Base-by-base conservation (phyloP, 441 rosid species). In the Geranium incanum region DNA sequence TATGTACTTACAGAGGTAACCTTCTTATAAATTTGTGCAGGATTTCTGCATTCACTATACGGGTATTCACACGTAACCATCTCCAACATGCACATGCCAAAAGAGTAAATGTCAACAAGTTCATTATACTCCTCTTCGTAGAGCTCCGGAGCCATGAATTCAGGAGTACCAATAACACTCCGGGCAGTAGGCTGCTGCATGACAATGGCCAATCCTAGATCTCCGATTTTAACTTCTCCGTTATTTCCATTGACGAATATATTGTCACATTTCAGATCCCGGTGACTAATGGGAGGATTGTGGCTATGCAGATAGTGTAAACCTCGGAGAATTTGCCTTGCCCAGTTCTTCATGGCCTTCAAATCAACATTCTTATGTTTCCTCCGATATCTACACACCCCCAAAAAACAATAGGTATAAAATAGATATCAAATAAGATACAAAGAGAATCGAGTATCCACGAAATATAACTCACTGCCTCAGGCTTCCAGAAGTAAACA, bases 111-210 rank as follows among this genome's bases (percentile, higher is more conserved):
- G 80, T 91, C 95, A 0, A 89, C 91, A 15, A 89, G 95, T 69
- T 91, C 95, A 73, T 84, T 87, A 81, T 91, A 91, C 65, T 87
- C 93, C 78, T 89, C 97, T 41, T 91, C 95, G 70, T 91, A 91
- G 6, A 91, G 87, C 82, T 91, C 97, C 0, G 97, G 97, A 37
- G 97, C 97, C 97, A 91, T 91, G 84, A 89, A 91, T 67, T 89
- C 97, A 16, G 97, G 95, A 67, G 95, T 89, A 45, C 96, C 96
- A 57, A 90, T 85, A 48, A 90, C 94, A 78, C 94, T 88, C 63
- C 81, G 85, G 57, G 94, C 97, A 66, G 87, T 85, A 64, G 97
- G 87, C 80, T 90, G 88, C 81, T 83, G 91, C 97, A 88, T 86
- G 77, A 88, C 86, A 74, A 78, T 86, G 62, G 97, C 97, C 67